phyloP scores from a whole-genome alignment of 192 early-diverging fungal genomes.

The Backusella liffmaniae region DNA sequence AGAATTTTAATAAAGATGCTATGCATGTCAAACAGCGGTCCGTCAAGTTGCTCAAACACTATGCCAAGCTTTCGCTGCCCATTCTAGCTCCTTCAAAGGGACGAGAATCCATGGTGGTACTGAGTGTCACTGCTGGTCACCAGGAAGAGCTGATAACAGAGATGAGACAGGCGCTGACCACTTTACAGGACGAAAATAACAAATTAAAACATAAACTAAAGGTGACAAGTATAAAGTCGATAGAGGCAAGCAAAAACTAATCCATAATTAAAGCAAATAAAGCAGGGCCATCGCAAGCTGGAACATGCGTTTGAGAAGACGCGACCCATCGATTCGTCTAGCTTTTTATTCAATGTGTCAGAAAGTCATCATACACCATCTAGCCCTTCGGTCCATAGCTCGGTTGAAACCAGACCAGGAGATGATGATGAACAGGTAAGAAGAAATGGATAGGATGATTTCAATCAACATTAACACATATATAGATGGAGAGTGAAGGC shows the following conservation, averaged over 20 bases:
- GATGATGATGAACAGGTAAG: neutral
- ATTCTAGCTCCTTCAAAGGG: constrained; percentile 9
- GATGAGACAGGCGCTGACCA: constrained; percentile 18
- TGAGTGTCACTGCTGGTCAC: constrained; percentile 22
- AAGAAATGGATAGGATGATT: too few species aligned
- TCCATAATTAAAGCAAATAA: constrained; percentile 9
- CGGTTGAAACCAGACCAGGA: neutral
- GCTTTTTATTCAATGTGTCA: neutral
- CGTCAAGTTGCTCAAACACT: constrained; percentile 16
- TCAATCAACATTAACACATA: too few species aligned
- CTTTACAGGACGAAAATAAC: constrained; percentile 21
- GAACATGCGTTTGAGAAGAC: constrained; percentile 28
- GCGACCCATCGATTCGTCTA: neutral
- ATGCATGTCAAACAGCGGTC: constrained; percentile 12
- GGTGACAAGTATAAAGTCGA: neutral
- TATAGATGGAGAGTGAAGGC: constrained; percentile 6
- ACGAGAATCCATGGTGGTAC: constrained; percentile 19
- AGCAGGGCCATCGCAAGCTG: constrained; percentile 16
- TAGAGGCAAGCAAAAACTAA: neutral
- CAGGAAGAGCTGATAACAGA: constrained; percentile 29
- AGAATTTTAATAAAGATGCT: constrained; percentile 17
- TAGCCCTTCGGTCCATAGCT: neutral
- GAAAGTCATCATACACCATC: neutral
- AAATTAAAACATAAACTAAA: constrained; percentile 19
- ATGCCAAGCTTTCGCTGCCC: constrained; percentile 15